phyloP scores from a whole-genome alignment of 2,329 filamentous ascomycete species.

The Rhynchosporium graminicola region DNA sequence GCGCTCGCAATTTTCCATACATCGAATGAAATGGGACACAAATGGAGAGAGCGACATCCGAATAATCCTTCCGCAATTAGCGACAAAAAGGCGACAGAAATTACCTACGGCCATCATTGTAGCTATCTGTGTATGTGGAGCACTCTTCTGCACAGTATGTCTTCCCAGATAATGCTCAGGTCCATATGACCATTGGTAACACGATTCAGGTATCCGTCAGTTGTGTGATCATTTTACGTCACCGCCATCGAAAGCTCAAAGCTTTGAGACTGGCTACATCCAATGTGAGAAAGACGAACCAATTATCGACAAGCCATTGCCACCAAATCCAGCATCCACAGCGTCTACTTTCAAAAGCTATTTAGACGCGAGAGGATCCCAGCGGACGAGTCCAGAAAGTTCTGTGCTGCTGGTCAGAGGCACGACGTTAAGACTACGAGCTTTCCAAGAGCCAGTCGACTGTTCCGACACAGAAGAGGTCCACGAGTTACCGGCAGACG shows the following conservation, averaged over 20 bases:
- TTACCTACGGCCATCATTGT: constrained; percentile 12
- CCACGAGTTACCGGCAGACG: constrained; percentile 11
- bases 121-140: constrained; percentile 16
- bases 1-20: constrained; percentile 45
- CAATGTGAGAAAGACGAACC: neutral
- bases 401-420: neutral
- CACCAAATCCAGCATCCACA: constrained; percentile 3
- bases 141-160: constrained; percentile 20
- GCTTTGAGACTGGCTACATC: neutral
- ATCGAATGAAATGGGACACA: constrained; percentile 32
- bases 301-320: neutral
- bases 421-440: neutral
- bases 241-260: neutral
- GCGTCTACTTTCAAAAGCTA: constrained; percentile 9
- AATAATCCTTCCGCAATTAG: constrained; percentile 25
- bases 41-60: constrained; percentile 25
- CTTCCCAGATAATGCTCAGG: neutral
- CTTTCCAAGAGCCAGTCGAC: neutral
- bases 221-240: constrained; percentile 8
- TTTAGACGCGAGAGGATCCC: constrained; percentile 15
- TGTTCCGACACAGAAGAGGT: constrained; percentile 8
- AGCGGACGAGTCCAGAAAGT: constrained; percentile 4
- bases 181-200: neutral
- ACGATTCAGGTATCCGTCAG: constrained; percentile 1
- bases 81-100: neutral